A percentile compares a stretch with the other conserved stretches of the same genome.
Conservation (phyloP, 2,329 filamentous ascomycete species). For the Xylariaceae sp. region DNA sequence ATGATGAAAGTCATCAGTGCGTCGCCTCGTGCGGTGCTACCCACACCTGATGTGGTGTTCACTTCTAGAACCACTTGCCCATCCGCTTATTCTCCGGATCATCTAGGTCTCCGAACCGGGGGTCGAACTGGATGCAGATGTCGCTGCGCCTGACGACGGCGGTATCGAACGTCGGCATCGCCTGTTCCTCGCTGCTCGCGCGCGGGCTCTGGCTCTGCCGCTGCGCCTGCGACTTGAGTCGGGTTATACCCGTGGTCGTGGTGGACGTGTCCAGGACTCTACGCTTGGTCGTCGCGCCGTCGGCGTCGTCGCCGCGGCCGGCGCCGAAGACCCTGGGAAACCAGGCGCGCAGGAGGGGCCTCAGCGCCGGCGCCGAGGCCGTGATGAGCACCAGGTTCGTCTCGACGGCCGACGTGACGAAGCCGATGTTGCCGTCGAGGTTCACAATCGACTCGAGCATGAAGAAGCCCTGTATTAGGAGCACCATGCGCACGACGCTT, state of each 20-base stretch:
- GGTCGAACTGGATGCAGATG: conserved; percentile 8
- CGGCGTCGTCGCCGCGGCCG: conserved; percentile 28
- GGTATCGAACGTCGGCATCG: conserved; percentile 11
- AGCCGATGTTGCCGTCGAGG: conserved; percentile 39
- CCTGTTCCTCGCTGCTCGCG: conserved; percentile 16
- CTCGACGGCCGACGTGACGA: conserved; percentile 43
- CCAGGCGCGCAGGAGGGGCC: conserved; percentile 43
- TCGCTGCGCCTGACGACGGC: conserved; percentile 16
- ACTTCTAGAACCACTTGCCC: conserved; percentile 21
- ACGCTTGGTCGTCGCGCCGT: conserved; percentile 9
- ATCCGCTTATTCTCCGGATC: conserved; percentile 1
- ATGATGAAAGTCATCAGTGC: too few species aligned
- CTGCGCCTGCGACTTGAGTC: conserved; percentile 15
- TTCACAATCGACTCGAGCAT: conserved; percentile 28
- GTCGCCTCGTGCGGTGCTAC: too few species aligned
- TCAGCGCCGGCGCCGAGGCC: conserved; percentile 45
- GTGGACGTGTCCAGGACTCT: conserved; percentile 9
- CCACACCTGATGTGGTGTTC: too few species aligned
- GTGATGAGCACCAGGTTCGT: conserved; percentile 47
- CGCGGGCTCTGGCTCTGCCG: conserved; percentile 16
- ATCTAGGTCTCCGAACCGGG: not conserved
- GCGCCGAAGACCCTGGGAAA: conserved; percentile 34
- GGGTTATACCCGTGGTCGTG: conserved; percentile 11
- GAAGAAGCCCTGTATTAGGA: conserved; percentile 40
- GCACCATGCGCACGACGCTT: conserved; percentile 38